Percentiles rank a stretch among this genome's conserved stretches.
These are phyloP conservation scores for Oenanthe javanica DNA, from an alignment of 140 eudicot species.

Conservation along the genomic window DNA sequence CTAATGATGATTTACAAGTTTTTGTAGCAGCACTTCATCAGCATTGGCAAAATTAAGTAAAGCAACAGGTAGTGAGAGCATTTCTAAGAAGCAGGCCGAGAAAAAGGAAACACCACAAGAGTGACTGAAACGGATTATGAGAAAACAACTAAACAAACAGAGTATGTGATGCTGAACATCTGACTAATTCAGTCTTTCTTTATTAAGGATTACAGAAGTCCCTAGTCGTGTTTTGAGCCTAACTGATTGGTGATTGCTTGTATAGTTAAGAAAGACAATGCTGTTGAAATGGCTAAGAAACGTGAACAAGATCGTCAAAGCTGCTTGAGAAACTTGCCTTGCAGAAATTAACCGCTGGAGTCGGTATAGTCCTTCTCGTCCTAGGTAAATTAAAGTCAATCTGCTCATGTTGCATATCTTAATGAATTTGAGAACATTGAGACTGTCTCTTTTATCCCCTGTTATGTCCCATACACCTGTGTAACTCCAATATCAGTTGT, in stretches of 20 bases:
- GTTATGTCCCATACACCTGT: too few relatives aligned
- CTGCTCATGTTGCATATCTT: not conserved
- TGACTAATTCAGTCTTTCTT: not conserved
- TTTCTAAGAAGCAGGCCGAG: constrained; percentile 70
- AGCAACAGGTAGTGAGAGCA: constrained; percentile 51
- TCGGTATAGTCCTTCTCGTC: constrained; percentile 70
- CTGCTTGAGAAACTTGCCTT: constrained; percentile 71
- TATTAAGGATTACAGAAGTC: not conserved
- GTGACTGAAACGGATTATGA: constrained; percentile 94
- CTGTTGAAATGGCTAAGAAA: constrained; percentile 90
- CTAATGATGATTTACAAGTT: constrained; percentile 4
- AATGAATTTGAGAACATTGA: not conserved
- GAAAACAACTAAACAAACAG: constrained; percentile 88
- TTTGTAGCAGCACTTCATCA: constrained; percentile 57
- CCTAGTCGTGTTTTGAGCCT: constrained; percentile 6
- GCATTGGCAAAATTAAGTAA: constrained; percentile 80
- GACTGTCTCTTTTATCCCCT: too few relatives aligned
- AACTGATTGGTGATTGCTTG: constrained; percentile 7
- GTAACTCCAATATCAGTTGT: too few relatives aligned
- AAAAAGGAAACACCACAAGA: constrained; percentile 99
- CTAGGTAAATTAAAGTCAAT: constrained; percentile 36
- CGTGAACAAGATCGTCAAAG: constrained; percentile 82
- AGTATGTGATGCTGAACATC: constrained; percentile 29
- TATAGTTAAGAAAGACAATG: constrained; percentile 86
- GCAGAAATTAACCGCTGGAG: constrained; percentile 60